Conservation (phyloP, 352 stramenopile species). For the Thraustochytrium sp. region DNA sequence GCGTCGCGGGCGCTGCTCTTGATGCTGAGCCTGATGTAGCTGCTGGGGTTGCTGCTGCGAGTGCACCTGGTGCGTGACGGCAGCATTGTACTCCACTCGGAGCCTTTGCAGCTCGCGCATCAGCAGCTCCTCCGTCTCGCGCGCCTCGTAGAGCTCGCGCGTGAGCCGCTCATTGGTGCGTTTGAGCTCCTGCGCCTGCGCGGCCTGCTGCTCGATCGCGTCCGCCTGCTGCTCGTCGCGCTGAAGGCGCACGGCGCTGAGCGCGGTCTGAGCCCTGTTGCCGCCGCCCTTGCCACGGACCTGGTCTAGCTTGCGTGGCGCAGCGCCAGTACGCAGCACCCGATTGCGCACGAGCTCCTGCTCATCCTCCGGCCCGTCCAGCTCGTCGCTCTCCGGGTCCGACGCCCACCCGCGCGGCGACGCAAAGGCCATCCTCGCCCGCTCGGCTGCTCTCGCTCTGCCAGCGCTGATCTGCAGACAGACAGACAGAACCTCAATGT, state of each 20-base stretch:
- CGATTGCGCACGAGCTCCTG: background rate
- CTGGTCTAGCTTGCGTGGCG: too few species aligned
- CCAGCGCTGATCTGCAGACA: too few species aligned
- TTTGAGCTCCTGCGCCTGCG: background rate
- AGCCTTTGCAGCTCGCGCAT: constrained; percentile 16
- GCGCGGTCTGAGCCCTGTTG: too few species aligned
- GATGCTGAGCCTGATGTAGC: background rate
- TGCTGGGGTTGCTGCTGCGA: background rate
- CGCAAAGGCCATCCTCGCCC: background rate
- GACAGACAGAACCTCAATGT: too few species aligned
- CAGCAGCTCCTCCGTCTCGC: background rate
- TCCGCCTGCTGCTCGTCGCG: background rate
- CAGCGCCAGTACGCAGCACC: background rate
- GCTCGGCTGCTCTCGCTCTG: background rate
- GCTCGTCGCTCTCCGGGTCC: background rate
- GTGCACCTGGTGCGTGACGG: background rate
- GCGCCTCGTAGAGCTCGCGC: background rate
- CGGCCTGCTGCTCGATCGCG: background rate
- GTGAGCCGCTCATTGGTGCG: background rate
- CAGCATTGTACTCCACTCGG: background rate
- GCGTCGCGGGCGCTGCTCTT: background rate
- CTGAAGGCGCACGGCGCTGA: too few species aligned
- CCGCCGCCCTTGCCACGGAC: too few species aligned
- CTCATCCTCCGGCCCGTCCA: background rate
- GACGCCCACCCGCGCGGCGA: constrained; percentile 22